Percentiles rank a stretch among this genome's conserved stretches.
phyloP scores from a whole-genome alignment of 192 early-diverging fungal species.

The Oehlia diaphana region DNA sequence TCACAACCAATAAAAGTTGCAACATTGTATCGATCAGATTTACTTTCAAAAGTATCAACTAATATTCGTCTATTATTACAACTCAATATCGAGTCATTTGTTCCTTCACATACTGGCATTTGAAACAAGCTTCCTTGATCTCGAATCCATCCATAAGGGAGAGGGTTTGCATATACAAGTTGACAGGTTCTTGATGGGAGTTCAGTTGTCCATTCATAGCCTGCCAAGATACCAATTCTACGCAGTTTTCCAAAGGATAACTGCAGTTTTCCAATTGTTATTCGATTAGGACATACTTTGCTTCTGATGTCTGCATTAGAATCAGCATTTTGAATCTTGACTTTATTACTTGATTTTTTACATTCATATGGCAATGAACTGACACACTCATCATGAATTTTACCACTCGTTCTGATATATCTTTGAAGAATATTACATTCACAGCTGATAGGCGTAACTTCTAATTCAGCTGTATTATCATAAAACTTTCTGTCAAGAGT shows the following conservation, averaged over 20 bases:
- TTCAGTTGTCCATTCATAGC: conserved; percentile 10
- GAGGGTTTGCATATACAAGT: too few species aligned
- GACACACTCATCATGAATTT: conserved; percentile 9
- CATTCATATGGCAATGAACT: not conserved
- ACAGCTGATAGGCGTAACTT: not conserved
- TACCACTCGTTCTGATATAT: too few species aligned
- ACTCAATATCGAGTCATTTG: too few species aligned
- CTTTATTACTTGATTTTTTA: too few species aligned
- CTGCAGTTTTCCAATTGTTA: not conserved
- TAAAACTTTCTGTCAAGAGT: not conserved
- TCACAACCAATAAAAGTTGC: too few species aligned
- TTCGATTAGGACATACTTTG: not conserved
- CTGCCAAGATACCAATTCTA: conserved; percentile 2
- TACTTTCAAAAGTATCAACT: too few species aligned
- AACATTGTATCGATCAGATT: too few species aligned
- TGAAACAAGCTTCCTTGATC: too few species aligned
- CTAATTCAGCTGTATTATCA: conserved; percentile 2
- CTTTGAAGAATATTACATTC: conserved; percentile 1
- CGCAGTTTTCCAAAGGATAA: conserved; percentile 6
- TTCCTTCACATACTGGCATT: too few species aligned
- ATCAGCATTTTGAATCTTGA: not conserved
- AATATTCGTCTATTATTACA: too few species aligned
- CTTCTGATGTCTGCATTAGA: not conserved
- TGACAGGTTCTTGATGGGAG: too few species aligned
- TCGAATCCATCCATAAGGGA: too few species aligned